Conservation (phyloP, 371 early-diverging fungal species). For the Chytridium lagenaria region DNA sequence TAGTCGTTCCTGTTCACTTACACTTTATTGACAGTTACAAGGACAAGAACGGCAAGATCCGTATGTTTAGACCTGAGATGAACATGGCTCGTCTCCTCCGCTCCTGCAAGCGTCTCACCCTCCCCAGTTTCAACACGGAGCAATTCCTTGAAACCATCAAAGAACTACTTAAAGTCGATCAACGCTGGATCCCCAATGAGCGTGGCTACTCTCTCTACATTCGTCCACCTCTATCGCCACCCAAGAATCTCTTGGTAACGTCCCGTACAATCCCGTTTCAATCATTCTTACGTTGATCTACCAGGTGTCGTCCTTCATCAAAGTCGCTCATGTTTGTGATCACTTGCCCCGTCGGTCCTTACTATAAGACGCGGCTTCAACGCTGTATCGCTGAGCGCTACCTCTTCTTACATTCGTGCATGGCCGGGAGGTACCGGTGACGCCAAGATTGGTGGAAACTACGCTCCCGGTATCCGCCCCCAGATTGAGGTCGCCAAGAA, state of each 20-base stretch:
- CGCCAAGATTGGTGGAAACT: conserved; percentile 92
- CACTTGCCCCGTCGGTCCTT: conserved; percentile 95
- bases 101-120: conserved; percentile 77
- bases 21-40: conserved; percentile 64
- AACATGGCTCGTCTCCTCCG: conserved; percentile 84
- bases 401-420: conserved; percentile 86
- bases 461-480: conserved; percentile 86
- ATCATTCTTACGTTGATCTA: conserved; percentile 9
- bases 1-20: no score
- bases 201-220: conserved; percentile 94
- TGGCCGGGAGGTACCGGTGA: conserved; percentile 98
- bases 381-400: conserved; percentile 87
- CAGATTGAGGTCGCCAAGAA: conserved; percentile 83
- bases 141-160: conserved; percentile 85
- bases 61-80: conserved; percentile 81
- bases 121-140: conserved; percentile 84
- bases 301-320: conserved; percentile 66
- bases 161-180: conserved; percentile 81
- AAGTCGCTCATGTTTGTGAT: conserved; percentile 88
- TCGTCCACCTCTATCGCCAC: conserved; percentile 95
- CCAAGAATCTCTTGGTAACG: conserved; percentile 72
- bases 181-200: conserved; percentile 86
- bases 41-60: conserved; percentile 78
- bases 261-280: conserved; percentile 42
- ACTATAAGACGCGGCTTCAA: conserved; percentile 91